Percentiles rank a stretch among this genome's conserved stretches.
Evolutionary conservation across 192 early-diverging fungal genomes (phyloP).

Genomic region (Coemansia sp.): DNA sequence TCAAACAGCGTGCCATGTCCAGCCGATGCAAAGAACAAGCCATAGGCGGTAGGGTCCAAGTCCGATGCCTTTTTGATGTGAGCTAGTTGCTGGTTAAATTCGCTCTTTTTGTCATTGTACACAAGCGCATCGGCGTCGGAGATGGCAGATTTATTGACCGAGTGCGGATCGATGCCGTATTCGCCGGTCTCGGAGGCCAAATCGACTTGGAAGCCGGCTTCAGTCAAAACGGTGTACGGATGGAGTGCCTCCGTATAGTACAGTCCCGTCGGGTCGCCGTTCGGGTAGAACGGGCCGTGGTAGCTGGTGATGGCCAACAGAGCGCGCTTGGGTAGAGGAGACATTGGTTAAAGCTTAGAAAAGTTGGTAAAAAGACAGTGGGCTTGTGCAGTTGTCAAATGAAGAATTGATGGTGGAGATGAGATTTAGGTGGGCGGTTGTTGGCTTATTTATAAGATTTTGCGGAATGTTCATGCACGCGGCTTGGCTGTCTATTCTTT

Average conservation of each 20-base stretch:
- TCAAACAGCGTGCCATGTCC: constrained; percentile 59
- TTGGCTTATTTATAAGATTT: no score
- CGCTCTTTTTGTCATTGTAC: constrained; percentile 40
- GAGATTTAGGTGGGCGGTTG: no score
- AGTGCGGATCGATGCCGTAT: constrained; percentile 58
- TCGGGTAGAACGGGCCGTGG: constrained; percentile 54
- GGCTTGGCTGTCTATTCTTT: no score
- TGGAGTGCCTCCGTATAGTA: constrained; percentile 61
- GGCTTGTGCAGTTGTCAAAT: no score
- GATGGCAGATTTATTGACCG: constrained; percentile 46
- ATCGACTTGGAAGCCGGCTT: constrained; percentile 56
- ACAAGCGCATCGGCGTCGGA: constrained; percentile 34
- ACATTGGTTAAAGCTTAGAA: no score
- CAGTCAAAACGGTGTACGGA: constrained; percentile 47
- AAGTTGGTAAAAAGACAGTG: no score
- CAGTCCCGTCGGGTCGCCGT: constrained; percentile 56
- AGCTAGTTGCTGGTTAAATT: constrained; percentile 49
- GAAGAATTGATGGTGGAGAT: no score
- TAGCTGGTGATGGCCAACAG: constrained; percentile 57
- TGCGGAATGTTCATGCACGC: no score
- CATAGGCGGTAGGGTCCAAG: constrained; percentile 52
- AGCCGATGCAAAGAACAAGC: constrained; percentile 58
- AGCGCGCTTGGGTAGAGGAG: constrained; percentile 49
- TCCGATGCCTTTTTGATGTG: constrained; percentile 51
- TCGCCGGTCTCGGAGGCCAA: constrained; percentile 58